Base-by-base conservation (phyloP, 2,329 filamentous ascomycete genomes). In the Aspergillus neotritici region DNA sequence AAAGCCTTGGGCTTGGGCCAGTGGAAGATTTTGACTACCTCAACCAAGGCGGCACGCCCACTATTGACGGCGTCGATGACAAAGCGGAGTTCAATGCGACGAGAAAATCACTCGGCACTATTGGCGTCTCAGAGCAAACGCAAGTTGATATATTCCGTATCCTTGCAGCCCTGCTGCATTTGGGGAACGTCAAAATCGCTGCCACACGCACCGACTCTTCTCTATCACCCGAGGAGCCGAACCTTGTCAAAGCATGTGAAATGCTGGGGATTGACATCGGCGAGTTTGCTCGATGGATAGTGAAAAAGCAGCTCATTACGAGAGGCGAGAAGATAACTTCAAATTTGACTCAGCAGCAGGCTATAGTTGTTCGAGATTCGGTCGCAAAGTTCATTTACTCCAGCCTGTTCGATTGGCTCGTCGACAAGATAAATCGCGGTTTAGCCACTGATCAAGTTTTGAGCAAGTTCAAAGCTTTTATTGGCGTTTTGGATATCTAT, bases 371-470 rank as follows among this genome's bases (percentile, higher is more conserved):
- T 11, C 83, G 91, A 63, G 93, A 98, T 63, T 98, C 93, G 1
- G 93, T 98, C 39, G 90, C 93, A 61, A 98, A 98, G 67, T 98
- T 91, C 69, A 93, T 98, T 53, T 98, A 98, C 71, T 97, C 93
- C 0, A 95, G 90, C 63, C 71, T 98, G 46, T 98, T 98, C 65
- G 93, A 98, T 73, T 98, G 93, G 93, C 78, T 98, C 16, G 93
- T 98, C n/a, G 90, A 97, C 57, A 87, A 86, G 47, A 96, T 95
- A 72, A 98, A 98, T 71, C 76, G 76, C 55, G 90, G 89, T 63
- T 74, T 98, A 56, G 93, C 93, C 10, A 89, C 89, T 1, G 86
- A 95, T 34, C 84, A 91, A 51, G 87, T 97, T 31, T 68, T 97
- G 40, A 82, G 77, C 56, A 81, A 87, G 32, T 88, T 94, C 44